A percentile compares a stretch with the other conserved stretches of the same genome.
Evolutionary conservation across 2,329 filamentous ascomycete species (phyloP).

Genomic region (Aspergillus candidus): DNA sequence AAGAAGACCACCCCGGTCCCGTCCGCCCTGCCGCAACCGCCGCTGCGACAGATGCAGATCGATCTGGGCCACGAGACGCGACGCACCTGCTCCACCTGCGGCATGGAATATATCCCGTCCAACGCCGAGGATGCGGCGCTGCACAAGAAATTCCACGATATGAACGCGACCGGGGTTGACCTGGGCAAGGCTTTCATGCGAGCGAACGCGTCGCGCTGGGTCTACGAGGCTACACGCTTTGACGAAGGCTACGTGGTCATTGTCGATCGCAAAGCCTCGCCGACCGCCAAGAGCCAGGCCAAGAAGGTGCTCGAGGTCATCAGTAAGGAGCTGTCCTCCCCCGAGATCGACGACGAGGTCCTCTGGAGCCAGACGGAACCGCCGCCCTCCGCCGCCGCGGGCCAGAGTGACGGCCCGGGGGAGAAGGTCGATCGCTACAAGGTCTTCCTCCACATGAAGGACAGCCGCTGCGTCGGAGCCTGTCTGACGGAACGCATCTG

Average conservation of each 20-base stretch:
- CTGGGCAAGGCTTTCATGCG: slow-evolving; percentile 53
- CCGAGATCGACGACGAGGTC: slow-evolving; percentile 51
- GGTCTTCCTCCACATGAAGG: slow-evolving; percentile 56
- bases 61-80: slow-evolving; percentile 52
- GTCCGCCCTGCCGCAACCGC: slow-evolving; percentile 23
- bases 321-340: slow-evolving; percentile 56
- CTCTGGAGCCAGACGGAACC: slow-evolving; percentile 50
- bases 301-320: slow-evolving; percentile 57
- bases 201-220: slow-evolving; percentile 46
- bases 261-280: slow-evolving; percentile 51
- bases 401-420: slow-evolving; percentile 22
- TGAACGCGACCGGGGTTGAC: slow-evolving; percentile 56
- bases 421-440: slow-evolving; percentile 49
- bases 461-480: slow-evolving; percentile 56
- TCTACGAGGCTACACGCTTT: slow-evolving; percentile 46
- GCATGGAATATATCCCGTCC: slow-evolving; percentile 62
- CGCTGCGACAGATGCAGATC: slow-evolving; percentile 55
- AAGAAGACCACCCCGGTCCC: slow-evolving; percentile 24
- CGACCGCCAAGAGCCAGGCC: slow-evolving; percentile 46
- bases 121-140: slow-evolving; percentile 55
- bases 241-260: slow-evolving; percentile 50
- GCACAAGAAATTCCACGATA: slow-evolving; percentile 59
- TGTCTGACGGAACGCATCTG: slow-evolving; percentile 57
- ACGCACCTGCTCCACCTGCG: slow-evolving; percentile 54
- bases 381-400: slow-evolving; percentile 23